Evolutionary conservation across 345 rosid species (phyloP).

Genomic region (Arabis alpina): DNA sequence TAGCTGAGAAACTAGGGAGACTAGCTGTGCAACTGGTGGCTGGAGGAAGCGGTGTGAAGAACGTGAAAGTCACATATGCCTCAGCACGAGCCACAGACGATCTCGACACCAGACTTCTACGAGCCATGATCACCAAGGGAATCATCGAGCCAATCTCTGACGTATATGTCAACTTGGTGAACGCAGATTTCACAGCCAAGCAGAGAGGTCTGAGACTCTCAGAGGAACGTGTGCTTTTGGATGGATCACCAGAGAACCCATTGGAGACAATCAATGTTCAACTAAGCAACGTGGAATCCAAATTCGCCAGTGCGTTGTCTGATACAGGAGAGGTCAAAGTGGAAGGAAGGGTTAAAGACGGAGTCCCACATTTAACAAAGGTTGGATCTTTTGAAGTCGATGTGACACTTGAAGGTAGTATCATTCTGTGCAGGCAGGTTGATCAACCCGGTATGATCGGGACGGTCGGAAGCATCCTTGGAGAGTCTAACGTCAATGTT

Average conservation of each 20-base stretch:
- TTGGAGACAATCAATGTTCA: conserved; percentile 74
- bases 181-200: conserved; percentile 88
- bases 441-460: conserved; percentile 97
- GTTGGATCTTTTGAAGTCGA: conserved; percentile 88
- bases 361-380: conserved; percentile 75
- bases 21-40: conserved; percentile 81
- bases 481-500: conserved; percentile 81
- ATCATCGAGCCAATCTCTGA: conserved; percentile 82
- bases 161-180: conserved; percentile 83
- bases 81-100: conserved; percentile 84
- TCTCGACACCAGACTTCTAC: conserved; percentile 86
- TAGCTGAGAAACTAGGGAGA: conserved; percentile 84
- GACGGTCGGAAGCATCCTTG: conserved; percentile 73
- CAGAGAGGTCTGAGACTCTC: conserved; percentile 85
- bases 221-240: conserved; percentile 69
- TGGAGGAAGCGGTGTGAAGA: conserved; percentile 88
- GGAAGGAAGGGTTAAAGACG: conserved; percentile 86
- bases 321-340: conserved; percentile 83
- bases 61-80: conserved; percentile 74
- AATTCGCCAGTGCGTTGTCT: conserved; percentile 79
- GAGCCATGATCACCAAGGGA: conserved; percentile 94
- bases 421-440: conserved; percentile 84
- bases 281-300: conserved; percentile 78
- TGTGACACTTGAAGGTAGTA: conserved; percentile 85
- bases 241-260: conserved; percentile 83